phyloP scores from a whole-genome alignment of 495 filamentous ascomycete genomes.

The Penicillium coffeae region DNA sequence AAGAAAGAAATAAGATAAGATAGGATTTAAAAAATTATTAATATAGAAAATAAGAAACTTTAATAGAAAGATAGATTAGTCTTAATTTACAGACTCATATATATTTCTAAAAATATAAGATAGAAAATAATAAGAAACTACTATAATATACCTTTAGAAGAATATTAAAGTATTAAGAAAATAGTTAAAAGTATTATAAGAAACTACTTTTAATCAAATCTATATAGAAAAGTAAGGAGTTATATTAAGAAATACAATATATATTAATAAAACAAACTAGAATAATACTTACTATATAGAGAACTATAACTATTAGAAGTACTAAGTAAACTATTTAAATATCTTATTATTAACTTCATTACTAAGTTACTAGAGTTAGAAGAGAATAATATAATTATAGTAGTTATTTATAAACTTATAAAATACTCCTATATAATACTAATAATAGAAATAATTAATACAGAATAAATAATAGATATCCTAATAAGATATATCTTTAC shows the following conservation, averaged over 20 bases:
- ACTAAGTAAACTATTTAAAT: background rate
- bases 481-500: background rate
- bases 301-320: background rate
- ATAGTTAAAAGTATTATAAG: conserved; percentile 9
- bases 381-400: background rate
- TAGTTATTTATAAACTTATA: background rate
- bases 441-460: background rate
- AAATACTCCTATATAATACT: background rate
- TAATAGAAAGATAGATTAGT: background rate
- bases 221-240: background rate
- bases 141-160: conserved; percentile 5
- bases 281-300: background rate
- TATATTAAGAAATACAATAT: background rate
- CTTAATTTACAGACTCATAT: background rate
- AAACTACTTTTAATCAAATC: background rate
- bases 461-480: background rate
- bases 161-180: conserved; percentile 4
- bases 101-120: background rate
- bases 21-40: background rate
- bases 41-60: background rate
- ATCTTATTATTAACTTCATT: background rate
- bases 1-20: background rate
- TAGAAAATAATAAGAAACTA: background rate
- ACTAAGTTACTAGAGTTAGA: background rate
- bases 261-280: background rate